Conservation (phyloP, 2,329 filamentous ascomycete species). For the Exophiala phaeomuriformis region DNA sequence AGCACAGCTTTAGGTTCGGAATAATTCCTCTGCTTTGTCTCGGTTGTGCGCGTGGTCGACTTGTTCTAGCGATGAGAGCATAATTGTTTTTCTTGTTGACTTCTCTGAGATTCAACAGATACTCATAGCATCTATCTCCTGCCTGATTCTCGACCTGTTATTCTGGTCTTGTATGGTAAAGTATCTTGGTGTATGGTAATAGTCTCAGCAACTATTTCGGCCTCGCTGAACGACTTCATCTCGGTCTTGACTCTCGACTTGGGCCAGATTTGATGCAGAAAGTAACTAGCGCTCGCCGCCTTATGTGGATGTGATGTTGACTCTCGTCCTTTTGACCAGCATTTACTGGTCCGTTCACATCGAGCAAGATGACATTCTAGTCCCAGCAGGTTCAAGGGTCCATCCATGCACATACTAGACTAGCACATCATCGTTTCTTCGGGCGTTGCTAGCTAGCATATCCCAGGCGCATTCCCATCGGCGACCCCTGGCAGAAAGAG, state of each 20-base stretch:
- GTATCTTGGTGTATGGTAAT: slow-evolving; percentile 61
- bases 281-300: slow-evolving; percentile 7
- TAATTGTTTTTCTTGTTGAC: slow-evolving; percentile 11
- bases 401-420: background rate
- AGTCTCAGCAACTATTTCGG: slow-evolving; percentile 32
- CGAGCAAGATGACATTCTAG: background rate
- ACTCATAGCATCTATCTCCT: slow-evolving; percentile 27
- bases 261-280: slow-evolving; percentile 16
- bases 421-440: background rate
- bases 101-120: slow-evolving; percentile 24
- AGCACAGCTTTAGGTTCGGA: background rate
- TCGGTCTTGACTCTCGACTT: slow-evolving; percentile 11
- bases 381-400: background rate
- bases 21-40: background rate
- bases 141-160: slow-evolving; percentile 22
- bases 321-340: slow-evolving; percentile 8
- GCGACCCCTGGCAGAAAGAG: too few species aligned
- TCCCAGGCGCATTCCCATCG: too few species aligned
- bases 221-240: slow-evolving; percentile 9
- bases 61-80: slow-evolving; percentile 16
- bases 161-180: slow-evolving; percentile 48
- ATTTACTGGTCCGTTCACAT: background rate
- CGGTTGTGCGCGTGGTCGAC: slow-evolving; percentile 7
- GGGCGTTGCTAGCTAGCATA: too few species aligned
- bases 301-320: slow-evolving; percentile 4